Percentiles rank a stretch among this genome's conserved stretches.
phyloP scores from a whole-genome alignment of 2,329 filamentous ascomycete genomes.

The Pseudogymnoascus sp. region DNA sequence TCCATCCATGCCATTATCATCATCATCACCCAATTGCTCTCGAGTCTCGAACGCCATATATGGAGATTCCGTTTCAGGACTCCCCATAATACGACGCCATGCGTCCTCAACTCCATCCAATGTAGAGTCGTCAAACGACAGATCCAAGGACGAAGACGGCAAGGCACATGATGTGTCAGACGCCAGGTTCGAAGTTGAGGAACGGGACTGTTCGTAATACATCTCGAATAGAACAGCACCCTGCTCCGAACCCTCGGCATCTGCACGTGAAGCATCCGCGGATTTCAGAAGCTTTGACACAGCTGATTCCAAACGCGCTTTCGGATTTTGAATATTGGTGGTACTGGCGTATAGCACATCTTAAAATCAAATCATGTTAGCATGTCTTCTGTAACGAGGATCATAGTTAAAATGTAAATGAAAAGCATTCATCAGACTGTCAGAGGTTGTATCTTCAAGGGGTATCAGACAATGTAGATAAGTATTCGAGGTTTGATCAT shows the following conservation, averaged over 20 bases:
- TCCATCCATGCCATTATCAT: slow-evolving; percentile 36
- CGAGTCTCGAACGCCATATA: slow-evolving; percentile 79
- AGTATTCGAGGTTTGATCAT: slow-evolving; percentile 88
- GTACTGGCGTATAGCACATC: slow-evolving; percentile 30
- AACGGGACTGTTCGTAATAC: slow-evolving; percentile 46
- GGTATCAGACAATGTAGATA: slow-evolving; percentile 99
- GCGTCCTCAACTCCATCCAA: slow-evolving; percentile 60
- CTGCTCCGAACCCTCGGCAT: slow-evolving; percentile 23
- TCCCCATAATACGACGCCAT: slow-evolving; percentile 55
- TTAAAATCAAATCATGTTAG: slow-evolving; percentile 22
- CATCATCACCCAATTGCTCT: slow-evolving; percentile 53
- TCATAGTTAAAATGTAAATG: slow-evolving; percentile 13
- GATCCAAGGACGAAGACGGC: slow-evolving; percentile 51
- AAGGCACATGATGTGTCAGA: slow-evolving; percentile 46
- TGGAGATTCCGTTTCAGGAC: slow-evolving; percentile 36
- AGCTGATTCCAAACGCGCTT: slow-evolving; percentile 27
- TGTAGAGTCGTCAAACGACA: slow-evolving; percentile 67
- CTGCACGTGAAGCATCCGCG: background rate
- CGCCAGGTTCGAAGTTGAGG: slow-evolving; percentile 22
- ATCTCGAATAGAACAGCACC: slow-evolving; percentile 41
- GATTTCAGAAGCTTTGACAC: slow-evolving; percentile 35
- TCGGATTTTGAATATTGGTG: slow-evolving; percentile 16
- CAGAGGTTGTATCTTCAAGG: slow-evolving; percentile 80
- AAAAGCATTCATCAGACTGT: slow-evolving; percentile 68
- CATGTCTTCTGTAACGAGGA: slow-evolving; percentile 11